Base-by-base conservation (phyloP, 2,329 filamentous ascomycete species). In the Alternaria atra region DNA sequence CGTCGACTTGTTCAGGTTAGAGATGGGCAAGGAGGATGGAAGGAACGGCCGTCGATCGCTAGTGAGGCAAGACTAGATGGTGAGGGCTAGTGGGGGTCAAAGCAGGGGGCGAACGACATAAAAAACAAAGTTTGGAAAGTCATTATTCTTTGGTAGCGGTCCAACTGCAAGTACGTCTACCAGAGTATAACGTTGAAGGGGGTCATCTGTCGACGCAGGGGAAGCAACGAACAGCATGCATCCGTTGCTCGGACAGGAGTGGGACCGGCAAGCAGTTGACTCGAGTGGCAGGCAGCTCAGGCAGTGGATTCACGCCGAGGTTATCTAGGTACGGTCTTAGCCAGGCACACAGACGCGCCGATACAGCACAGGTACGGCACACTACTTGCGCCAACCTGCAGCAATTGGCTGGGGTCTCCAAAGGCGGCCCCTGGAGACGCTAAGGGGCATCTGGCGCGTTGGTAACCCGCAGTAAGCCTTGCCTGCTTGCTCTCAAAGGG, bases 361-460 rank as follows among this genome's bases (percentile, higher is more conserved):
- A 48, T 25, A 25, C 17, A 48, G 46, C 46, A n/a, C 46, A 35
- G 50, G 35, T 30, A 40, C 50, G 35, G 35, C 50, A 50, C 35
- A 40, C 44, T 50, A 40, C 32, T 13, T 48, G 54, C 35, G 54
- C 54, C 25, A 39, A 17, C 44, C 44, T 51, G 58, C 52, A 60
- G 32, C 46, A 50, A 50, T 50, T 60, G 57, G 44, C 52, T 60
- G 50, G 52, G 57, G 52, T 46, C 20, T 20, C 34, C 30, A 46
- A 39, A 32, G 57, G 50, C 57, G 46, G 44, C 57, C 61, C 60
- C 61, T 60, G 53, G 57, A 55, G 43, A 52, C 57, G 61, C 61
- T 55, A 63, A 52, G 61, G 61, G 61, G 50, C 58, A 46, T 53
- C 46, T 57, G 58, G 60, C 61, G 58, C 61, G 44, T 34, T 57